Percentiles rank a stretch among this genome's conserved stretches.
Evolutionary conservation across 768 basidiomycete species (phyloP).

Genomic region (Amanita exitialis): DNA sequence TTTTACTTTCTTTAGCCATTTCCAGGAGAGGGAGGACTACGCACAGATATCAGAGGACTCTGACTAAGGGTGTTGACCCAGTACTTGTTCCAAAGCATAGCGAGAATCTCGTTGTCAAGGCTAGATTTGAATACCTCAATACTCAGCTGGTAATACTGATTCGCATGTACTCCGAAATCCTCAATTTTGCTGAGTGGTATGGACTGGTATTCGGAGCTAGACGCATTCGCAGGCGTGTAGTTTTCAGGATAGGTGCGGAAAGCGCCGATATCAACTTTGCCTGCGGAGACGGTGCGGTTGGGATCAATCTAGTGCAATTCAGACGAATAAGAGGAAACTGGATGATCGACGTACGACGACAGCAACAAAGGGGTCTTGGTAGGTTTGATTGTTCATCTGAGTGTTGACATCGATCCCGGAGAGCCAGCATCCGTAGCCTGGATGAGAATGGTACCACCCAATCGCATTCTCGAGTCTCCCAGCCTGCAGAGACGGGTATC

Average conservation of each 20-base stretch:
- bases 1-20: not conserved
- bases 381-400: conserved; percentile 90
- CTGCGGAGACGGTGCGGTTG: conserved; percentile 95
- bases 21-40: conserved; percentile 14
- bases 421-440: conserved; percentile 98
- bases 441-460: conserved; percentile 99
- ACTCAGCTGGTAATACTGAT: conserved; percentile 90
- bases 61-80: conserved; percentile 97
- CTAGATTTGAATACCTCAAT: conserved; percentile 93
- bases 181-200: conserved; percentile 97
- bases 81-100: conserved; percentile 97
- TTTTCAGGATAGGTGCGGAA: conserved; percentile 97
- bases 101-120: conserved; percentile 80
- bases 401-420: conserved; percentile 99
- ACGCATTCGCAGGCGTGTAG: conserved; percentile 71
- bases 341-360: conserved; percentile 65
- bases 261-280: conserved; percentile 97
- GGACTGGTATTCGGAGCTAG: conserved; percentile 84
- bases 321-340: not conserved
- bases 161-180: conserved; percentile 98
- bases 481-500: conserved; percentile 35
- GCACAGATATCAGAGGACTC: conserved; percentile 84
- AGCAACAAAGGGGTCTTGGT: conserved; percentile 93
- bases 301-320: conserved; percentile 70
- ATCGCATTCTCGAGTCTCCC: conserved; percentile 80